Evolutionary conservation across 306 rosid species (phyloP), one percentile per base, ranked within the genome.

Genomic region (Dryas alaskensis): DNA sequence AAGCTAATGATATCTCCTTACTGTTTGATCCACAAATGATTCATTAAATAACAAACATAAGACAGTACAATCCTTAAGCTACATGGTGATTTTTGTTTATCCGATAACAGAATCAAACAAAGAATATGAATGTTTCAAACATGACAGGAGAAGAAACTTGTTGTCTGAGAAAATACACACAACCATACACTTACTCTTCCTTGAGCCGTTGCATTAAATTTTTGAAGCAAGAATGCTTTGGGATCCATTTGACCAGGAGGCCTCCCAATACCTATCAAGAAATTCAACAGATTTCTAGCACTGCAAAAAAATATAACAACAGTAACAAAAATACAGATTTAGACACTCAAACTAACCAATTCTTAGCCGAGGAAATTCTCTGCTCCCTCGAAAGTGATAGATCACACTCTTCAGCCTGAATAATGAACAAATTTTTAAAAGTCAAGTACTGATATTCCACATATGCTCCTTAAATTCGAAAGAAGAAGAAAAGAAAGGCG

Each of bases 231-330:
- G 83, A 88, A 94, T 47, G 97, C 99, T 79, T 94, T 92, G 50
- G 99, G 96, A 84, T 94, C 99, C 99, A 94, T 94, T 86, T 92
- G 97, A 68, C 97, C 98, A 44, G 99, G 96, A 69, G 96, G 97
- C 79, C 84, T 87, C 53, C 96, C 99, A 50, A 92, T 94, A 72
- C 97, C 99, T 92, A 60, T 19, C 42, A 68, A 69, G 60, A 55
- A 44, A 75, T 9, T 40, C 39, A 59, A 39, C 17, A 73, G 10
- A 65, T 16, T 57, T 60, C 13, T 8, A 55, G 70, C 44, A n/a
- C 16, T 13, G 43, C 31, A 48, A 78, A 59, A 17, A 31, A 0
- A 14, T 12, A 6, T 48, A 10, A 8, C 7, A 52, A 53, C 4
- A 42, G 12, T 65, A 5, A 14, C 40, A 69, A 39, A 27, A 67